Base-by-base conservation (phyloP, 2,329 filamentous ascomycete species). In the Exserohilum turcica region DNA sequence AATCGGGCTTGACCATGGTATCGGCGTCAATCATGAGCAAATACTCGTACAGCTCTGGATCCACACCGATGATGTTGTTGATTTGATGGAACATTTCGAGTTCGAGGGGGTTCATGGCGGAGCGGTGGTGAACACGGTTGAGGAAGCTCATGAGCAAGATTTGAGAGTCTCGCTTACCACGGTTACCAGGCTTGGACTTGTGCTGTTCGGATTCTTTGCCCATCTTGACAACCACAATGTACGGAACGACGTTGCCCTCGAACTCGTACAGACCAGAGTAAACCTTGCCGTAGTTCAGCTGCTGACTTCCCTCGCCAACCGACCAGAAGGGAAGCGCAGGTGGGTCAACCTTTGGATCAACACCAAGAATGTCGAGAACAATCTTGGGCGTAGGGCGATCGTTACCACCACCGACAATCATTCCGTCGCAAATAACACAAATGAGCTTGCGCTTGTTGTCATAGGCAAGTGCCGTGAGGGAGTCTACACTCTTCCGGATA, bases 61-160 rank as follows among this genome's bases (percentile, higher is more conserved):
- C 92, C 13, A 99, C 94, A 66, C 94, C 94, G 59, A 99, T 99
- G 65, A 99, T 91, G 73, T 99, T 99, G 83, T 97, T 96, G 80
- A 99, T 91, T 74, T 99, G 94, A 71, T 99, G 94, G 80, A 97
- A 97, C 82, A 97, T 96, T 75, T 99, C 94, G 39, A 99, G 80
- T 74, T 99, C 94, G 10, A 99, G 86, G 13, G 94, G 94, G 59
- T 88, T 94, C 94, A 99, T 99, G 0, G 93, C 88, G 2, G 90
- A 82, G 58, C 92, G 90, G 76, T 97, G 91, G 73, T 99, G 94
- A 39, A 99, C 94, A 55, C 93, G 91, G 78, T 99, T 99, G 66
- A 99, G 85, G 84, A 99, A 99, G 78, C 89, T 93, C 87, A 99
- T 92, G 43, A 97, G 82, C 60, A 97, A 77, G 67, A 99, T 91